Percentiles rank a stretch among this genome's conserved stretches.
Conservation (phyloP, 257 asterid species). For the Eucommia ulmoides region DNA sequence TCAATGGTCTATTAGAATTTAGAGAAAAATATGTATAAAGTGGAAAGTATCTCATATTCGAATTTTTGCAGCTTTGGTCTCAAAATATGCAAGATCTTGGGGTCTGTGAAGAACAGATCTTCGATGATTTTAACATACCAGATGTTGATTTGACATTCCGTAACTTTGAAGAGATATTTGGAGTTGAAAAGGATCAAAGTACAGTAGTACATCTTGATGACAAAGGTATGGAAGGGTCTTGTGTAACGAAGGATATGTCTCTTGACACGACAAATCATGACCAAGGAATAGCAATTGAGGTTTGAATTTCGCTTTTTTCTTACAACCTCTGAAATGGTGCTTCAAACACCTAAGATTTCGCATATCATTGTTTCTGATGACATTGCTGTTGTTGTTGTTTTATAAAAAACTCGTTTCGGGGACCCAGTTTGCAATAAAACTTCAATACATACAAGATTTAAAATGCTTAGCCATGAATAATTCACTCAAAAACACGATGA, state of each 20-base stretch:
- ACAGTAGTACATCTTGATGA: conserved; percentile 11
- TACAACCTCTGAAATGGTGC: not conserved
- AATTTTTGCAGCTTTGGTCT: conserved; percentile 86
- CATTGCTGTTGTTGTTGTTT: too few species aligned
- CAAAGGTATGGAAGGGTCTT: conserved; percentile 16
- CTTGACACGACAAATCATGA: conserved; percentile 16
- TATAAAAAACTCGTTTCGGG: not conserved
- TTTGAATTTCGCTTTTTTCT: conserved; percentile 4
- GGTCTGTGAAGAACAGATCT: conserved; percentile 51
- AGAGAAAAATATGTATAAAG: too few species aligned
- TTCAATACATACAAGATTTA: too few species aligned
- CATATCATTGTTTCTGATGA: not conserved
- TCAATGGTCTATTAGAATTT: too few species aligned
- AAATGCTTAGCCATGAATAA: too few species aligned
- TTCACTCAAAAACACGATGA: too few species aligned
- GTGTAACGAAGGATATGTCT: conserved; percentile 20
- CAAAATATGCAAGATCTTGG: conserved; percentile 85
- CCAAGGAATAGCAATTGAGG: conserved; percentile 27
- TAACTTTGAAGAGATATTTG: conserved; percentile 68
- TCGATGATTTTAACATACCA: conserved; percentile 58
- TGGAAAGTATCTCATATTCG: too few species aligned
- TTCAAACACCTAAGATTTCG: not conserved
- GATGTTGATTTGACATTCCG: conserved; percentile 74
- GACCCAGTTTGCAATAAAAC: not conserved
- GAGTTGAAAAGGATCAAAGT: conserved; percentile 31